phyloP scores from a whole-genome alignment of 2,329 filamentous ascomycete genomes.

The Trichoderma sp. region DNA sequence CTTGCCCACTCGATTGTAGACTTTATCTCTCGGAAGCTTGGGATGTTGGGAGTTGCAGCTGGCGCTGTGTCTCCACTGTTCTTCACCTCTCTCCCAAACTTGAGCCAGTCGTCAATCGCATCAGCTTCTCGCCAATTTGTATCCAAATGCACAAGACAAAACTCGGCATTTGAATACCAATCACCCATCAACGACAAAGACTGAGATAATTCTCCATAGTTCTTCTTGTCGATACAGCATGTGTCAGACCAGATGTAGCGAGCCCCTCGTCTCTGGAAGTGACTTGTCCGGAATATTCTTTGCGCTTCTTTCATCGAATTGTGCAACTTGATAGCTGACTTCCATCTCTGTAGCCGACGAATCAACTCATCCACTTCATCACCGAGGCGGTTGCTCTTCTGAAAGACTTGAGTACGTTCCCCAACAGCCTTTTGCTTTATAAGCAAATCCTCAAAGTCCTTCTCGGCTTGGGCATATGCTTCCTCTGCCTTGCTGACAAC shows the following conservation, averaged over 20 bases:
- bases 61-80: not conserved
- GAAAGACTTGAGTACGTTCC: not conserved
- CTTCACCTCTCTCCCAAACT: not conserved
- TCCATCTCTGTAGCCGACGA: not conserved
- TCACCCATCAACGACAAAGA: slow-evolving; percentile 1
- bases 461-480: not conserved
- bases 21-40: not conserved
- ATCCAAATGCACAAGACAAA: slow-evolving; percentile 9
- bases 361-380: slow-evolving; percentile 2
- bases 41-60: not conserved
- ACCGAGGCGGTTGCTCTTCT: not conserved
- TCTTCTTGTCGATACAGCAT: slow-evolving; percentile 2
- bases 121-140: not conserved
- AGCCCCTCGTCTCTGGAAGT: not conserved
- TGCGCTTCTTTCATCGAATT: slow-evolving; percentile 2
- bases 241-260: slow-evolving; percentile 4
- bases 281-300: not conserved
- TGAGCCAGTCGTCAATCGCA: not conserved
- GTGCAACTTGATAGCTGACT: slow-evolving; percentile 6
- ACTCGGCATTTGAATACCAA: not conserved
- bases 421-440: not conserved
- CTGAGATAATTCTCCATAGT: not conserved
- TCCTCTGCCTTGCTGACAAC: not conserved
- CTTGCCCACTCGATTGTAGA: not conserved
- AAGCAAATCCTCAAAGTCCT: not conserved